Base-by-base conservation (phyloP, 225 moss, liverwort and hornwort genomes). In the Rhytidiadelphus loreus region DNA sequence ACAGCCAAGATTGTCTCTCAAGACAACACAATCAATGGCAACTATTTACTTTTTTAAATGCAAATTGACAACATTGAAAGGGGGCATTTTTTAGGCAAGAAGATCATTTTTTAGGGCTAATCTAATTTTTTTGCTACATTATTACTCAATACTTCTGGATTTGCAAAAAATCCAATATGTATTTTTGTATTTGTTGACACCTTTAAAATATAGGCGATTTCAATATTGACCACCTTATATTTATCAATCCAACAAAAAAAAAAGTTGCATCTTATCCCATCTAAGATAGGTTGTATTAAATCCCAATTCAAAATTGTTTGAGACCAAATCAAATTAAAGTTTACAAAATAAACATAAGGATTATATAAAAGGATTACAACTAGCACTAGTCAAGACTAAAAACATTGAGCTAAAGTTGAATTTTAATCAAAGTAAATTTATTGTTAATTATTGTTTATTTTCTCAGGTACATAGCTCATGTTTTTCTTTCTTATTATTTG, bases 21-120 rank as follows among this genome's bases (percentile, higher is more conserved):
- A 0, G 13, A 60, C 7, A 11, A 2, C 1, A 0, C 2, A 3
- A 13, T 60, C 14, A 61, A 29, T 0, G 1, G 13, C 13, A 0
- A 61, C 4, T 61, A 3, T 59, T 12, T 59, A 59, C 6, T 59
- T 28, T 61, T 61, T 61, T 23, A 61, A 61, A 61, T 28, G 7
- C 1, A 29, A 0, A 29, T 61, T 7, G 3, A 29, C 2, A 3
- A 2, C 30, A 62, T 15, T 30, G 4, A 3, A 30, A 16, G 12
- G 30, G 7, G 30, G 3, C 7, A 25, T 29, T 62, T 62, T 62
- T 62, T 26, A 3, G 7, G 7, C 15, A 61, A 15, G 7, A 15
- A 15, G 15, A 61, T n/a, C n/a, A n/a, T n/a, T n/a, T n/a, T n/a
- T n/a, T n/a, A 0, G 14, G 15, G 0, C 2, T 60, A 3, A 29